Base-by-base conservation (phyloP, 2,329 filamentous ascomycete genomes). In the Thelonectria discophora region DNA sequence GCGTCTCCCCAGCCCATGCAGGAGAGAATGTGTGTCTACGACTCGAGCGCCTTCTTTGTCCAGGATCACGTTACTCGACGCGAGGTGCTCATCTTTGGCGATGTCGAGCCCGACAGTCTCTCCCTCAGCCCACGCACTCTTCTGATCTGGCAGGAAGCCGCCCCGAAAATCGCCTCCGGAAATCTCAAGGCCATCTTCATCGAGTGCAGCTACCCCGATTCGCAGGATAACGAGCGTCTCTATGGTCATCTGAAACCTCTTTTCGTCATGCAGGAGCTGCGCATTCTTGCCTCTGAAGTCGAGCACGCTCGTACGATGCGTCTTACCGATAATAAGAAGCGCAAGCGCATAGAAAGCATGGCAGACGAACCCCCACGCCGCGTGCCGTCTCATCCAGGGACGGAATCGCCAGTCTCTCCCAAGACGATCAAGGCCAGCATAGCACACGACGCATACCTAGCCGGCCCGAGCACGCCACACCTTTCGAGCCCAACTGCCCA, bases 11-110 rank as follows among this genome's bases (percentile, higher is more conserved):
- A 70, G 7, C 60, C 63, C n/a, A 75, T 78, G 6, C 76, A 75
- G 52, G 84, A 88, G 58, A 80, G 78, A 17, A 72, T 84, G 34
- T 93, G 90, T 69, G 90, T 93, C 1, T 90, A 92, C 62, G 93
- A 97, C 74, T 97, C 92, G 65, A 95, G 93, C 17, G 94, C 93
- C 0, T 98, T 94, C 77, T 98, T 99, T 76, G 91, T 99, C 66
- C 90, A 92, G 39, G 91, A 95, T 62, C 81, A 89, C 34, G 74
- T 79, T 1, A 90, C 88, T 0, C 85, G 86, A 1, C 85, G 85
- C 32, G 94, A 99, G 77, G 86, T 98, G 3, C 86, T 99, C 62
- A 91, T 99, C 50, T 98, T 97, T 74, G 95, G 95, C 17, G 95
- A 99, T 68, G 92, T 98, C 39, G 95, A 99, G 73, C 93, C 95